phyloP scores from a whole-genome alignment of 2,329 filamentous ascomycete species.

The Colletotrichum nymphaeae region DNA sequence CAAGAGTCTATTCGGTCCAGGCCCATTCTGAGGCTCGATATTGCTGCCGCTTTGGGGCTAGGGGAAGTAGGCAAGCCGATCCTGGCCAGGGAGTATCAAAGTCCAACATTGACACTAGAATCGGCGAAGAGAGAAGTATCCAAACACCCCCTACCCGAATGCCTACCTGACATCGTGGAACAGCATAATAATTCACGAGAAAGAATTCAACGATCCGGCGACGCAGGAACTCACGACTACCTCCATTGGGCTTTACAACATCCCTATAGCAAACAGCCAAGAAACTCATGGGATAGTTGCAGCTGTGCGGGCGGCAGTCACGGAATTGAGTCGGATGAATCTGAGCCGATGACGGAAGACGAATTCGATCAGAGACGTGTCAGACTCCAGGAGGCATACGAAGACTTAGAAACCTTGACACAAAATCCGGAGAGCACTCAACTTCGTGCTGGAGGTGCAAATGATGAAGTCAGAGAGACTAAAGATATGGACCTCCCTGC shows the following conservation, averaged over 20 bases:
- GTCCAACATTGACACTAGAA: not conserved
- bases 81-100: not conserved
- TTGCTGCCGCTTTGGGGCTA: not conserved
- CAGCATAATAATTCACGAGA: not conserved
- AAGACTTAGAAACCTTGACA: not conserved
- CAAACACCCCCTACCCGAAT: not conserved
- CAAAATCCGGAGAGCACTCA: not conserved
- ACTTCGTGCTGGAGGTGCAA: not conserved
- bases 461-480: not conserved
- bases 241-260: conserved; percentile 19
- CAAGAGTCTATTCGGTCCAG: not conserved
- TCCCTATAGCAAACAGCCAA: not conserved
- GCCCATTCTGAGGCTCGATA: not conserved
- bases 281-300: not conserved
- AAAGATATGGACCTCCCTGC: not conserved
- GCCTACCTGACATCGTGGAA: not conserved
- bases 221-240: conserved; percentile 7
- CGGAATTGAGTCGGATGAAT: not conserved
- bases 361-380: not conserved
- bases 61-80: not conserved
- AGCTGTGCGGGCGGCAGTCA: not conserved
- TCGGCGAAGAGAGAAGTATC: not conserved
- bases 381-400: not conserved
- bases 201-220: conserved; percentile 11
- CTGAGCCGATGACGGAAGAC: not conserved